Percentiles rank a stretch among this genome's conserved stretches.
Conservation (phyloP, 768 basidiomycete genomes). For the Naganishia randhawae region DNA sequence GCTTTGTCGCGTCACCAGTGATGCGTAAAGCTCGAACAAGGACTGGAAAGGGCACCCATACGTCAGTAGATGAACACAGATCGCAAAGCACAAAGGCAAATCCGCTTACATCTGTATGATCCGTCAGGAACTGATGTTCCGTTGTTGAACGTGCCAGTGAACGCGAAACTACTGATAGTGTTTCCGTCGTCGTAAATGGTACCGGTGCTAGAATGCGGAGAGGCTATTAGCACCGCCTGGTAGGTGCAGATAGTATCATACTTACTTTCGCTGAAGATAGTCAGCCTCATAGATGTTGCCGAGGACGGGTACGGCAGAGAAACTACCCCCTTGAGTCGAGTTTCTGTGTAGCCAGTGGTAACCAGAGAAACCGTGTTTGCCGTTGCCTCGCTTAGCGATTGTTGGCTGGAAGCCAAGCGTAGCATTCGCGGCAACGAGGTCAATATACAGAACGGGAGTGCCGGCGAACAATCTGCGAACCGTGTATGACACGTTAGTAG, state of each 20-base stretch:
- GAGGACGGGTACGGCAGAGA: conserved; percentile 53
- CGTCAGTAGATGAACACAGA: conserved; percentile 4
- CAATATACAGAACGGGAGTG: conserved; percentile 39
- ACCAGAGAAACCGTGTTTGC: conserved; percentile 4
- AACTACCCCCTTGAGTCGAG: conserved; percentile 30
- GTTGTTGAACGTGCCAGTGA: conserved; percentile 49
- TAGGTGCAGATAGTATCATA: conserved; percentile 17
- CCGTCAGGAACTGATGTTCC: conserved; percentile 55
- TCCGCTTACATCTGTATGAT: conserved; percentile 50
- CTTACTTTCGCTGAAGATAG: conserved; percentile 57
- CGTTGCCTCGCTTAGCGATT: conserved; percentile 8
- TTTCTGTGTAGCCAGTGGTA: conserved; percentile 11
- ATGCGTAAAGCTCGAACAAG: conserved; percentile 55
- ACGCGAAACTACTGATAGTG: conserved; percentile 44
- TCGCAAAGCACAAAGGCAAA: neutral
- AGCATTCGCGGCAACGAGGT: conserved; percentile 40
- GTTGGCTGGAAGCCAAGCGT: conserved; percentile 42
- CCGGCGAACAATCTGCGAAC: conserved; percentile 35
- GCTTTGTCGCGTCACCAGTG: conserved; percentile 53
- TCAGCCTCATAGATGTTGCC: conserved; percentile 57
- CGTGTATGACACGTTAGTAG: neutral
- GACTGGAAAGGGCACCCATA: conserved; percentile 31
- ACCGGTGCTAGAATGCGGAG: conserved; percentile 3
- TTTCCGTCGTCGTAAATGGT: conserved; percentile 40
- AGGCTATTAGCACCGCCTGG: neutral